Conservation (phyloP, 148 eudicot genomes). For the Arbutus unedo region DNA sequence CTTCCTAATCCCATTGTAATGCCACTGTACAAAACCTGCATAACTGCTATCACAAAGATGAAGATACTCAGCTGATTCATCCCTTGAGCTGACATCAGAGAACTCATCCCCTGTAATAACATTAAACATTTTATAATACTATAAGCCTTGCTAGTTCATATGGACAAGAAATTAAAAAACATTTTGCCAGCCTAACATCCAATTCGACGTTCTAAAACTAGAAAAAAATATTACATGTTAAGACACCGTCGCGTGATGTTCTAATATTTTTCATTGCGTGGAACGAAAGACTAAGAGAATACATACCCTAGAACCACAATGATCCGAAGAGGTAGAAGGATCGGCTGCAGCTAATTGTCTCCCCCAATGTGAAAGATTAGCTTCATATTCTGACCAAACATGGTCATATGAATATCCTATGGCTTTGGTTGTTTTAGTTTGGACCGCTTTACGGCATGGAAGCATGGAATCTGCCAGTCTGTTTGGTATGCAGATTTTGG, state of each 20-base stretch:
- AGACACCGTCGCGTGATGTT: no score
- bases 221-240: no score
- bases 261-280: no score
- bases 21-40: slow-evolving; percentile 42
- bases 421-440: background rate
- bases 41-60: slow-evolving; percentile 39
- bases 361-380: background rate
- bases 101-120: slow-evolving; percentile 30
- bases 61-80: slow-evolving; percentile 35
- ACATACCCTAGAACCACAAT: background rate
- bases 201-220: no score
- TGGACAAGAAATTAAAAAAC: no score
- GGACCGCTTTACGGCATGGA: slow-evolving; percentile 23
- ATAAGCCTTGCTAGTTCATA: background rate
- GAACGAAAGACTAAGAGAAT: no score
- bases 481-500: slow-evolving; percentile 41
- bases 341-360: background rate
- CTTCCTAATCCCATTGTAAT: slow-evolving; percentile 42
- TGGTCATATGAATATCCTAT: background rate
- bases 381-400: background rate
- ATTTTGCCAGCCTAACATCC: no score
- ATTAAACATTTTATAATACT: background rate
- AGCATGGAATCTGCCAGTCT: slow-evolving; percentile 33
- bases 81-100: slow-evolving; percentile 39
- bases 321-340: background rate